Conservation (phyloP, 2,329 filamentous ascomycete species). For the Calonectria hawksworthii region DNA sequence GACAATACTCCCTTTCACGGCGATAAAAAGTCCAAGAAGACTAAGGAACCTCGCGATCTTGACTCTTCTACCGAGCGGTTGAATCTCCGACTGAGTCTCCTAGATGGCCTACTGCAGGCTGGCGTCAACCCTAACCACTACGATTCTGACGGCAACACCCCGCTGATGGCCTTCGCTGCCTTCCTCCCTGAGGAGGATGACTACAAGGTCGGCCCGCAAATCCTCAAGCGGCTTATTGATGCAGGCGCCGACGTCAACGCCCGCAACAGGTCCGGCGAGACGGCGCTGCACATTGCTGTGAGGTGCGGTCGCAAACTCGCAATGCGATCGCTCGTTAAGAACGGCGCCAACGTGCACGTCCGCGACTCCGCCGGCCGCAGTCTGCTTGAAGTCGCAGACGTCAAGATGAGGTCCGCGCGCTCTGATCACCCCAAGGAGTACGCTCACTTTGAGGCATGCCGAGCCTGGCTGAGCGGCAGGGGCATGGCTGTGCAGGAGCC, state of each 20-base stretch:
- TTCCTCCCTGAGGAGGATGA: constrained; percentile 66
- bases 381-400: constrained; percentile 62
- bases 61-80: constrained; percentile 53
- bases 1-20: constrained; percentile 31
- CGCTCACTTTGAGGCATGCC: constrained; percentile 60
- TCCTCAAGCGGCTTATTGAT: constrained; percentile 59
- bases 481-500: constrained; percentile 55
- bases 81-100: constrained; percentile 42
- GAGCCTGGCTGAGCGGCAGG: constrained; percentile 60
- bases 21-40: constrained; percentile 22
- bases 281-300: constrained; percentile 67
- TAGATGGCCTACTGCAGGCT: constrained; percentile 50
- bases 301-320: constrained; percentile 67
- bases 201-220: constrained; percentile 60
- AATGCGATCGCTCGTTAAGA: constrained; percentile 59
- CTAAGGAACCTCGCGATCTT: constrained; percentile 36
- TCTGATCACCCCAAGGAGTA: constrained; percentile 51
- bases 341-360: constrained; percentile 62
- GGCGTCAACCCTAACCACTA: constrained; percentile 67
- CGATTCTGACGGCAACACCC: constrained; percentile 65
- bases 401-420: constrained; percentile 51
- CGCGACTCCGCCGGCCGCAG: constrained; percentile 60
- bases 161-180: constrained; percentile 68
- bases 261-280: constrained; percentile 68
- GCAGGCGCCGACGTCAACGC: constrained; percentile 62